Conservation (phyloP, 1,284 basidiomycete genomes). For the Chalciporus sp. region DNA sequence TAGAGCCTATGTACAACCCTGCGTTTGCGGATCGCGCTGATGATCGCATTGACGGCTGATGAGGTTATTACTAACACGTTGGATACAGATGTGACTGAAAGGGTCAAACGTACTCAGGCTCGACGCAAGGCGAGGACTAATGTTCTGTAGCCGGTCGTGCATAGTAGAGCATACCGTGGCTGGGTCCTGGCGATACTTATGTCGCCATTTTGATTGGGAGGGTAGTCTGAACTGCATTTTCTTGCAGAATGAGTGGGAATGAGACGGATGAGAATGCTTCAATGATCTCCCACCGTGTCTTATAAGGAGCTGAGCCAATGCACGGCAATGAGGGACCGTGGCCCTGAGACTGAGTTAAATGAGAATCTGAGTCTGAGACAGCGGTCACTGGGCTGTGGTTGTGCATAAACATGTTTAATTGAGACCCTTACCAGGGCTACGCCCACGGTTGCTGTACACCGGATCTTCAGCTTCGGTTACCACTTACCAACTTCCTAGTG, state of each 20-base stretch:
- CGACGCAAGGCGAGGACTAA: conserved; percentile 34
- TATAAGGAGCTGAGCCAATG: not conserved
- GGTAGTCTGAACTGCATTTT: conserved; percentile 33
- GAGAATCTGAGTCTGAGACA: not conserved
- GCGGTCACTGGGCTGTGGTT: too few species aligned
- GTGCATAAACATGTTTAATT: too few species aligned
- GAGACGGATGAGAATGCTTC: not conserved
- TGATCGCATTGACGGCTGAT: conserved; percentile 28
- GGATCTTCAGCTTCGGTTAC: too few species aligned
- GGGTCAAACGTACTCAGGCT: conserved; percentile 20
- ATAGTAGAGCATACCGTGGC: conserved; percentile 33
- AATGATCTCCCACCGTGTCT: not conserved
- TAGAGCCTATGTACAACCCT: conserved; percentile 33
- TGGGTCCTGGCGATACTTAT: conserved; percentile 30
- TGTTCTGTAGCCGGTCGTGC: conserved; percentile 26
- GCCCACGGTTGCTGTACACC: too few species aligned
- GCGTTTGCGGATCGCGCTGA: conserved; percentile 31
- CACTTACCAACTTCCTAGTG: too few species aligned
- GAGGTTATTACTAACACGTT: too few species aligned
- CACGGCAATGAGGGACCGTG: conserved; percentile 13
- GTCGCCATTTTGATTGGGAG: conserved; percentile 22
- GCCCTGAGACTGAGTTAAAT: not conserved
- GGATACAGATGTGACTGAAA: too few species aligned
- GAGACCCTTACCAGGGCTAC: too few species aligned
- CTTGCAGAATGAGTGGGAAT: not conserved